phyloP scores from a whole-genome alignment of 2,329 filamentous ascomycete species.

The Mariannaea sp. region DNA sequence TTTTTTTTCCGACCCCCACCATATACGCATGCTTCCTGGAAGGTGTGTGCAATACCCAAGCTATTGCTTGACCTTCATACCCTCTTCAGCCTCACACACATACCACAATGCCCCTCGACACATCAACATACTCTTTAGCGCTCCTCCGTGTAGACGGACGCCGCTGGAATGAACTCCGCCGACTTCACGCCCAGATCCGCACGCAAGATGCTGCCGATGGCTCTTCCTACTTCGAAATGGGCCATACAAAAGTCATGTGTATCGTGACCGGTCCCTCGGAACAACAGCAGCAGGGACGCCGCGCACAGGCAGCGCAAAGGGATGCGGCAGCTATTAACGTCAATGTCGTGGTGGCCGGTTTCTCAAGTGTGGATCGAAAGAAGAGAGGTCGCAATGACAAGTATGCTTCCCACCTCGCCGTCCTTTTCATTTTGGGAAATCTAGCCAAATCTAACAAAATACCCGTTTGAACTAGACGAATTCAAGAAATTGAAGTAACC shows the following conservation, averaged over 20 bases:
- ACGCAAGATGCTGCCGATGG: constrained; percentile 93
- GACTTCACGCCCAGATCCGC: constrained; percentile 84
- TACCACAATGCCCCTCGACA: constrained; percentile 83
- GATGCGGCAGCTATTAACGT: constrained; percentile 69
- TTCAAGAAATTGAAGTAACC: constrained; percentile 78
- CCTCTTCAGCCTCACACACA: background rate
- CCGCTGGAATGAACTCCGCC: constrained; percentile 95
- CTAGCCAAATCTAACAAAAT: background rate
- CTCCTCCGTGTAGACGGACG: constrained; percentile 82
- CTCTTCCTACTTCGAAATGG: constrained; percentile 93
- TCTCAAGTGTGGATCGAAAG: constrained; percentile 85
- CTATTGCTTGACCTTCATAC: constrained; percentile 6
- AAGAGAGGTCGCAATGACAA: constrained; percentile 76
- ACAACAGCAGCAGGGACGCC: constrained; percentile 45
- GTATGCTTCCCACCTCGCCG: no score
- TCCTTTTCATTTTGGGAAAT: background rate
- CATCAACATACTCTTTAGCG: constrained; percentile 86
- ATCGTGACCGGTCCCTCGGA: constrained; percentile 87
- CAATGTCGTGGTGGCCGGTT: constrained; percentile 83
- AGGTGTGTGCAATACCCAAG: no score
- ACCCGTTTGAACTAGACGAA: constrained; percentile 67
- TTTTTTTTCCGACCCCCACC: constrained; percentile 36
- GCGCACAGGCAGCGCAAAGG: constrained; percentile 52
- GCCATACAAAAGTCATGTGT: constrained; percentile 96
- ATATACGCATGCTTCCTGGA: constrained; percentile 18